Evolutionary conservation across 352 stramenopile species (phyloP), one percentile per base, ranked within the genome.

Genomic region (Phytophthora rubi): DNA sequence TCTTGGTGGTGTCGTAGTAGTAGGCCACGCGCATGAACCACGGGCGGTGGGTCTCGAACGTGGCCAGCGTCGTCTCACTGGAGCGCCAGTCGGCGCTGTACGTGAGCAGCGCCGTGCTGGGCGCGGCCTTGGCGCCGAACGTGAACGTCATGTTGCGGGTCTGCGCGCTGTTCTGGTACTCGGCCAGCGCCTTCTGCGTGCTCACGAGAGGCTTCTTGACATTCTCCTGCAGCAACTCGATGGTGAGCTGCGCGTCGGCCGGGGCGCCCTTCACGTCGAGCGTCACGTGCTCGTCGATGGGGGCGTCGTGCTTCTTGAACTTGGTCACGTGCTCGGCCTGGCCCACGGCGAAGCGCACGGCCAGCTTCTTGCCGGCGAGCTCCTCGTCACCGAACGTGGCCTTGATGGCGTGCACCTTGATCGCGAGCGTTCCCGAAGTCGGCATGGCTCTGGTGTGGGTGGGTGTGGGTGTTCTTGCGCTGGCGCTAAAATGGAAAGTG

Each of bases 1-100:
- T 73, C 82, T 90, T 92, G 56, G 70, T 76, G 28, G 80, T 88
- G 69, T 88, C 79, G 71, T 92, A 92, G 70, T 90, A 92, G 75
- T 89, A 92, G 54, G 84, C 81, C 60, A 71, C 77, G 51, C 77
- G 77, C 67, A 80, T 79, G 69, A 88, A 86, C 73, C 78, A 87
- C 30, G 82, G 82, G 9, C 82, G 82, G 59, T 73, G 65, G 15
- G 59, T 68, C 51, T 73, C 59, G 8, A 68, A 23, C 3, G 49
- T 28, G 33, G 65, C 18, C 10, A 73, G 35, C 18, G 58, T 8
- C 47, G 45, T 26, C 18, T 59, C 57, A 8, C 10, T 64, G 21
- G 61, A 28, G 23, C 53, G 39, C 71, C 71, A 78, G 54, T 74
- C 55, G 35, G 69, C 61, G 33, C 58, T 58, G 61, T 75, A 78